Conservation (phyloP, 345 rosid genomes). For the Rhizophora apiculata region DNA sequence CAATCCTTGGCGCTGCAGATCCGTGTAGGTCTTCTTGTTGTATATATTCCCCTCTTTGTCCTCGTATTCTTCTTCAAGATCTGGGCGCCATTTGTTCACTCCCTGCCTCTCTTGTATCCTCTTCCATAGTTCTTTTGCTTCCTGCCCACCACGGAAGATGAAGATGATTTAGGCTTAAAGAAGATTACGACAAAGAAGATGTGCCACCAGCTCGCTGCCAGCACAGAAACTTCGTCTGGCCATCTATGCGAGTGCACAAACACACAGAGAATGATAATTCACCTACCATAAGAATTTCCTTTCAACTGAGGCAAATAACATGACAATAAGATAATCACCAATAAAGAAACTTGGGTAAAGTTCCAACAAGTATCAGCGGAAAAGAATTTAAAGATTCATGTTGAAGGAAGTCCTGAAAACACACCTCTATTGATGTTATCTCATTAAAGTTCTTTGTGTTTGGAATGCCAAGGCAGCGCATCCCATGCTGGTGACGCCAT, state of each 20-base stretch:
- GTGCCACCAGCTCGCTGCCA: neutral
- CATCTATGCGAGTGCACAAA: neutral
- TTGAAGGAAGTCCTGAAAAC: neutral
- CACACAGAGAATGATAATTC: neutral
- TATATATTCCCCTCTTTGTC: conserved; percentile 97
- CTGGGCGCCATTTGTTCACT: conserved; percentile 94
- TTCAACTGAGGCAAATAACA: neutral
- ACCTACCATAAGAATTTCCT: neutral
- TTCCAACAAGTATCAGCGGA: neutral
- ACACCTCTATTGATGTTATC: conserved; percentile 84
- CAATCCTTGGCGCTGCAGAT: conserved; percentile 96
- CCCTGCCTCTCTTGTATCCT: conserved; percentile 85
- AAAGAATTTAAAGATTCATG: neutral
- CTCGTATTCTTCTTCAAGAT: conserved; percentile 99
- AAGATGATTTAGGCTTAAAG: neutral
- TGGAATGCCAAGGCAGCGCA: conserved; percentile 98
- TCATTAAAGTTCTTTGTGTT: conserved; percentile 98
- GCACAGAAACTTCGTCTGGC: neutral
- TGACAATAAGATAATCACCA: neutral
- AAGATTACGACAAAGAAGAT: neutral
- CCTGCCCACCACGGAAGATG: conserved; percentile 37
- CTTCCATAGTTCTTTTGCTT: conserved; percentile 95
- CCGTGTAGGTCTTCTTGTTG: conserved; percentile 94
- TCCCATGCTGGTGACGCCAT: conserved; percentile 98
- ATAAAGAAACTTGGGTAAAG: neutral